Percentiles rank a stretch among this genome's conserved stretches.
phyloP scores from a whole-genome alignment of 208 protist genomes.

The Trypanosoma boissoni region DNA sequence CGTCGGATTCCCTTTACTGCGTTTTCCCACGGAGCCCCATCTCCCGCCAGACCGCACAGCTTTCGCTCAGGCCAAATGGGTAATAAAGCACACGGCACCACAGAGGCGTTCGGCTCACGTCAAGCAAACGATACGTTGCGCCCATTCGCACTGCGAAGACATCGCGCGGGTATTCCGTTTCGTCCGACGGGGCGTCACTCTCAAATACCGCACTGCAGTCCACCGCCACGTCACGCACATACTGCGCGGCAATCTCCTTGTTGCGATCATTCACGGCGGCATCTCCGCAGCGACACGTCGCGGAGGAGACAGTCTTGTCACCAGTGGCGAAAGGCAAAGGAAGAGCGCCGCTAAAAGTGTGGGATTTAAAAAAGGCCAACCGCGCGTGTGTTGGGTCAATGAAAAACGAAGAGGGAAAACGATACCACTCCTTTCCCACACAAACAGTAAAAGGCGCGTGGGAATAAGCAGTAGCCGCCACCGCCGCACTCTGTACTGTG shows the following conservation, averaged over 20 bases:
- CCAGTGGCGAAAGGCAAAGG: slow-evolving; percentile 35
- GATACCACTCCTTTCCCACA: slow-evolving; percentile 94
- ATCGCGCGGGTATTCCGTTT: slow-evolving; percentile 13
- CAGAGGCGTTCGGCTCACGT: slow-evolving; percentile 50
- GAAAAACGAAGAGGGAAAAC: slow-evolving; percentile 93
- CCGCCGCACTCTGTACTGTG: slow-evolving; percentile 36
- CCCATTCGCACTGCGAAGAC: slow-evolving; percentile 23
- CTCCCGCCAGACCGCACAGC: slow-evolving; percentile 39
- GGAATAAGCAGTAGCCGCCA: slow-evolving; percentile 1
- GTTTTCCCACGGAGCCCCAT: slow-evolving; percentile 33
- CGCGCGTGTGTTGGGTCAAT: slow-evolving; percentile 41
- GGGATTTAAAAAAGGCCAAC: slow-evolving; percentile 43
- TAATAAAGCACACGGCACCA: slow-evolving; percentile 75
- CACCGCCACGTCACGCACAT: slow-evolving; percentile 27
- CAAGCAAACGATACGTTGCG: slow-evolving; percentile 30
- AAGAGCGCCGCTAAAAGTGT: slow-evolving; percentile 32
- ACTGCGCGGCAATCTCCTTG: slow-evolving; percentile 47
- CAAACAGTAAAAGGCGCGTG: slow-evolving; percentile 61
- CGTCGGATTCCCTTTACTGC: too few relatives aligned
- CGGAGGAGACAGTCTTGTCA: neutral
- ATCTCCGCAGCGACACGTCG: slow-evolving; percentile 41
- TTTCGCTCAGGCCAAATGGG: slow-evolving; percentile 50
- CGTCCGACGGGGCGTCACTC: slow-evolving; percentile 16
- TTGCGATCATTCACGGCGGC: slow-evolving; percentile 50
- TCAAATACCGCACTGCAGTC: slow-evolving; percentile 61